Base-by-base conservation (phyloP, 805 yeast genomes). In the Hanseniaspora lindneri region DNA sequence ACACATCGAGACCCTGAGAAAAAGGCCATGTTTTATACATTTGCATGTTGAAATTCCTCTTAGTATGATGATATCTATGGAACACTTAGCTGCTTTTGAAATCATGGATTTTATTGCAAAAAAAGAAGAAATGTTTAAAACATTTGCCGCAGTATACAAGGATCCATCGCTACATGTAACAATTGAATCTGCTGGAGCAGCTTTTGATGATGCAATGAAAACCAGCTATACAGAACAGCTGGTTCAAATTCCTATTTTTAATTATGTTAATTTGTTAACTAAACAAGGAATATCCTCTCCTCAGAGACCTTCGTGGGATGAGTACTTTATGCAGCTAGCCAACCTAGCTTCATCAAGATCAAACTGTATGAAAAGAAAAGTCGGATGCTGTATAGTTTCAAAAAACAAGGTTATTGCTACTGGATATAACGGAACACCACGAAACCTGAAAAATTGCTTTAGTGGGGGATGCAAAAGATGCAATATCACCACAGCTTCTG, bases 361-460 rank as follows among this genome's bases (percentile, higher is more conserved):
- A 24, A 92, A 92, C 56, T 92, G 99, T 67, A 92, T 92, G 97
- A 92, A 92, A 63, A 69, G 99, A 51, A 72, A 95, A 47, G 99
- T 92, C 2, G 99, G 99, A 0, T 89, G 97, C 64, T 97, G 92
- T 8, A 75, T 92, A 16, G 96, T 86, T 2, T 73, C 86, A 47
- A 92, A 84, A 41, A 77, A 76, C 33, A 70, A 96, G 50, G 94
- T 92, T 24, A 73, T 92, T 23, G 92, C 97, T 2, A 92, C 99
- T 0, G 99, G 99, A 0, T 92, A 92, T 64, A 92, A 92, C 58
- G 99, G 99, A 1, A 92, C 99, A 0, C 97, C 99, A 10, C 72
- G 95, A 36, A 84, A 87, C 51, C 66, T 86, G 57, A 68, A 70
- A 23, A 92, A 92, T 58, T 92, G 99, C 65, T 88, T 85, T 58